Evolutionary conservation across 768 basidiomycete genomes (phyloP).

Genomic region (Coprinopsis marcescibilis): DNA sequence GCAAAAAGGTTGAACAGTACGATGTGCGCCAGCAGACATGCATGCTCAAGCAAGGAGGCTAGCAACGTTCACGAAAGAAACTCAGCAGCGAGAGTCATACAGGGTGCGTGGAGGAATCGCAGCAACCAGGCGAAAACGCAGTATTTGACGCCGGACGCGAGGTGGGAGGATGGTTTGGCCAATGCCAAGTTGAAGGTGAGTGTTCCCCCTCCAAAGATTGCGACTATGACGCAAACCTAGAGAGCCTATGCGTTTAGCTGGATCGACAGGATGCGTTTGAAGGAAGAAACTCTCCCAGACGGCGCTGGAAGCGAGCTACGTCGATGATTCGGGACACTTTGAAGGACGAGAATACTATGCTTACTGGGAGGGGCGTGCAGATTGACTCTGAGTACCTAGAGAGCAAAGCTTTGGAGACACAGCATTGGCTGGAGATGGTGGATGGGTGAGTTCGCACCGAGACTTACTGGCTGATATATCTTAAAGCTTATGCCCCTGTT

Average conservation of each 20-base stretch:
- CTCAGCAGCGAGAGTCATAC: constrained; percentile 33
- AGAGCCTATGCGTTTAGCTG: constrained; percentile 30
- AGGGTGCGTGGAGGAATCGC: constrained; percentile 32
- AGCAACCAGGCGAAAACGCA: constrained; percentile 21
- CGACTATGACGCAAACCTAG: background rate
- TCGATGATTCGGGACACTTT: constrained; percentile 37
- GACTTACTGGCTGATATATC: background rate
- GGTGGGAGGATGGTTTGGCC: constrained; percentile 34
- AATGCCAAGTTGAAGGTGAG: constrained; percentile 31
- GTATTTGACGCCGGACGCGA: constrained; percentile 24
- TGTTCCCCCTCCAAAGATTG: background rate
- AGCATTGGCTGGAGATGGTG: constrained; percentile 61
- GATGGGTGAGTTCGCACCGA: constrained; percentile 42
- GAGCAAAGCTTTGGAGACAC: constrained; percentile 46
- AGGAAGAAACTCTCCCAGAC: constrained; percentile 38
- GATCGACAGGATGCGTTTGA: constrained; percentile 36
- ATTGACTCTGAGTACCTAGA: constrained; percentile 26
- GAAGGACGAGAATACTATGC: constrained; percentile 37
- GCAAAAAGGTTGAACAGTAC: background rate
- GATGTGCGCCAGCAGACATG: background rate
- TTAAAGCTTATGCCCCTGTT: background rate
- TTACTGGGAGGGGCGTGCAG: constrained; percentile 20
- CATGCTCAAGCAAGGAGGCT: background rate
- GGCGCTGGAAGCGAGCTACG: constrained; percentile 44
- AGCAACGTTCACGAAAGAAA: constrained; percentile 12